Evolutionary conservation across 257 asterid genomes (phyloP).

Genomic region (Solanum etuberosum): DNA sequence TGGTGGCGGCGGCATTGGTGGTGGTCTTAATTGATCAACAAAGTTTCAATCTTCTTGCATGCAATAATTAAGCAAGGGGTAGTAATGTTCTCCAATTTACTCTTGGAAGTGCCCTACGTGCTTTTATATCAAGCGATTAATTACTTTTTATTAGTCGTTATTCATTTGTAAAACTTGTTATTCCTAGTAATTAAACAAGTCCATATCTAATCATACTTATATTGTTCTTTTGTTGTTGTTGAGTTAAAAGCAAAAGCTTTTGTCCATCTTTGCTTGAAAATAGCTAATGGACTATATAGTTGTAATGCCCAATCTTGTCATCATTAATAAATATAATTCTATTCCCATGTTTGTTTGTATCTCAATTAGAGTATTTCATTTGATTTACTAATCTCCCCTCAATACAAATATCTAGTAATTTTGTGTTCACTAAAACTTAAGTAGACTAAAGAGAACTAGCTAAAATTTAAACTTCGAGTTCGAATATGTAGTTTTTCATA

Average conservation of each 20-base stretch:
- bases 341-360: not conserved
- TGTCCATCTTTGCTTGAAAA: not conserved
- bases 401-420: too few relatives aligned
- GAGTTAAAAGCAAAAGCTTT: not conserved
- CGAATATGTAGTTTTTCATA: too few relatives aligned
- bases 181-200: not conserved
- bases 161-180: not conserved
- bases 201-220: not conserved
- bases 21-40: not conserved
- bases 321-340: not conserved
- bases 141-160: not conserved
- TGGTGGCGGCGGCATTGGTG: not conserved
- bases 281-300: not conserved
- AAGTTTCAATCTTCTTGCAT: not conserved
- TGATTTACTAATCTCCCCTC: not conserved
- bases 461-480: too few relatives aligned
- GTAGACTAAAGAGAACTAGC: too few relatives aligned
- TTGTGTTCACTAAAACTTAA: too few relatives aligned
- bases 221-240: not conserved
- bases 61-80: not conserved
- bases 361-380: not conserved
- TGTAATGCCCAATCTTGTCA: not conserved
- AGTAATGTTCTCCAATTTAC: not conserved
- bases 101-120: not conserved
- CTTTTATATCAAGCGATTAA: not conserved